Conservation (phyloP, 441 rosid genomes). For the Melastoma candidum region DNA sequence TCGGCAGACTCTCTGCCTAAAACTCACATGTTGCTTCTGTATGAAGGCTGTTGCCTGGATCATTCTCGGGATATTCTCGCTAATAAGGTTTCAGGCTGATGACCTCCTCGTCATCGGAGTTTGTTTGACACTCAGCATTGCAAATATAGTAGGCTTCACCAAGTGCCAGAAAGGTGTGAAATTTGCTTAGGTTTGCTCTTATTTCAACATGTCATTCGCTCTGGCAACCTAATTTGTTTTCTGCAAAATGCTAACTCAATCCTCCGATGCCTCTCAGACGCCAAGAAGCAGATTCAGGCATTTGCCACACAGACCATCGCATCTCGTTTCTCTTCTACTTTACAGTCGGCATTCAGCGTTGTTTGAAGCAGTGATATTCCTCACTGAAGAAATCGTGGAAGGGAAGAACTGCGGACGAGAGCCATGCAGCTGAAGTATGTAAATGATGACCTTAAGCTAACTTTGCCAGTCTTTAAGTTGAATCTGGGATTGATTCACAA, state of each 20-base stretch:
- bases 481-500: too few species aligned
- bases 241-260: neutral
- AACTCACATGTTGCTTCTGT: conserved; percentile 3
- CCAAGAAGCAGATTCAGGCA: conserved; percentile 95
- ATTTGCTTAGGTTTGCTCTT: too few species aligned
- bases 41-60: conserved; percentile 78
- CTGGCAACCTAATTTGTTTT: too few species aligned
- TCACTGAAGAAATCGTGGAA: too few species aligned
- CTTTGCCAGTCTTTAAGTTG: too few species aligned
- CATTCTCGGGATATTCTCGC: conserved; percentile 82
- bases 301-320: conserved; percentile 93
- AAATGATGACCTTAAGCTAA: too few species aligned
- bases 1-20: neutral
- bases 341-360: conserved; percentile 86
- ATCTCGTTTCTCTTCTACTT: conserved; percentile 60
- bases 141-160: conserved; percentile 94
- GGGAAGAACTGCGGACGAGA: too few species aligned
- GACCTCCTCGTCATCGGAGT: conserved; percentile 93
- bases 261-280: conserved; percentile 41
- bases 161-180: conserved; percentile 82
- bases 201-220: too few species aligned
- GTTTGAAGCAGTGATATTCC: conserved; percentile 29
- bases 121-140: conserved; percentile 78
- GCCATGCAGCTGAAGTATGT: too few species aligned
- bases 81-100: conserved; percentile 90